These are phyloP conservation scores for Seiridium unicorne DNA, from an alignment of 2,329 filamentous ascomycete genomes.

Conservation along the genomic window DNA sequence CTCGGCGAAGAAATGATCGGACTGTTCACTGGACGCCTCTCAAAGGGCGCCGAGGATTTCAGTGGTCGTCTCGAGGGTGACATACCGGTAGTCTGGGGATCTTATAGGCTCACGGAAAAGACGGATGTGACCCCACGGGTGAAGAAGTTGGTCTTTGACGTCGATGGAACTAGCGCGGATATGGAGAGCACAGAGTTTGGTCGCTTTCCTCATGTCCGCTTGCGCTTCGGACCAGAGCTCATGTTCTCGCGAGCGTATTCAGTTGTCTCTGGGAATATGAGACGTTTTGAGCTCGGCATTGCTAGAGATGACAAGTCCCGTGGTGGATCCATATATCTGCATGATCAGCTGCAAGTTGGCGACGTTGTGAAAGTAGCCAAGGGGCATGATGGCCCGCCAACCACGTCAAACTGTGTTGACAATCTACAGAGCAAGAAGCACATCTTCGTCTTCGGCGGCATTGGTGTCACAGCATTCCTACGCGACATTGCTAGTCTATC, in stretches of 20 bases:
- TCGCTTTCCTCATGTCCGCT: constrained; percentile 51
- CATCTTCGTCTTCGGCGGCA: constrained; percentile 28
- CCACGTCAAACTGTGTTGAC: background rate
- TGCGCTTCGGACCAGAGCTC: constrained; percentile 55
- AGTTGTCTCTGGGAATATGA: constrained; percentile 49
- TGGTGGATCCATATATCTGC: constrained; percentile 59
- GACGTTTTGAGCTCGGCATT: constrained; percentile 57
- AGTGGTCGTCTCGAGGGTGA: constrained; percentile 18
- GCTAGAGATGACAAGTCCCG: constrained; percentile 53
- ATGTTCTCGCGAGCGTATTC: constrained; percentile 55
- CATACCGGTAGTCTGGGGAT: constrained; percentile 36
- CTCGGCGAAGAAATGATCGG: constrained; percentile 44
- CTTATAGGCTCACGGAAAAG: constrained; percentile 48
- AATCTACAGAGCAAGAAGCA: constrained; percentile 17
- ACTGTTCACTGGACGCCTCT: constrained; percentile 49
- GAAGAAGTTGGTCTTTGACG: constrained; percentile 49
- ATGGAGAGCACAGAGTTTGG: constrained; percentile 29
- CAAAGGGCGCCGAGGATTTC: constrained; percentile 37
- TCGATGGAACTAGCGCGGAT: constrained; percentile 32
- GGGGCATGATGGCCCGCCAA: constrained; percentile 15
- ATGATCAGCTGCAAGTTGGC: constrained; percentile 48
- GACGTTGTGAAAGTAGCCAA: constrained; percentile 44
- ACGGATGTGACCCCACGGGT: constrained; percentile 47
- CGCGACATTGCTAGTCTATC: constrained; percentile 19
- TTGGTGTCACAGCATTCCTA: constrained; percentile 28